Base-by-base conservation (phyloP, 208 protist genomes). In the Naegleria lovaniensis region DNA sequence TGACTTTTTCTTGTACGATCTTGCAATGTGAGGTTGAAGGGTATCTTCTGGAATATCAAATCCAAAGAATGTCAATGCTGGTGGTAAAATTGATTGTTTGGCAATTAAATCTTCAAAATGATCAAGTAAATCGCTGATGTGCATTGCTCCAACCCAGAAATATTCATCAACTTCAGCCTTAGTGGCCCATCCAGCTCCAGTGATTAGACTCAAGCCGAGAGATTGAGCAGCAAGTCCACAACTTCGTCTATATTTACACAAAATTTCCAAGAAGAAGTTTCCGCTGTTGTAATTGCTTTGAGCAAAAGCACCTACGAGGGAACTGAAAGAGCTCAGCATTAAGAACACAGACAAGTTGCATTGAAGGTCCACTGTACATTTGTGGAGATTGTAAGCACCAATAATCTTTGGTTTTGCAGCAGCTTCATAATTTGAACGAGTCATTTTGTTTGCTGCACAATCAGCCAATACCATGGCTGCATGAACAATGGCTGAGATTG, bases 211-310 rank as follows among this genome's bases (percentile, higher is more conserved):
- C 93, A 93, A 94, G 5, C 90, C 84, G 11, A 94, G 29, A 3
- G 85, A 83, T 19, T 90, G 79, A 25, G 51, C 93, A 33, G 91
- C 88, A 9, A 94, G 92, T 43, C 93, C 93, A 16, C 33, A 51
- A 22, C 22, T 36, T 38, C 90, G 9, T 33, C 93, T 83, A 39
- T 76, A 90, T 9, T 39, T 41, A 55, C 84, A 85, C 36, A 95
- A 83, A 75, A 39, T 48, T 36, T 94, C 93, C 11, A 94, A 83
- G 43, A 93, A 91, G 7, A 88, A 76, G 51, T 94, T 94, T 75
- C 92, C 93, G 39, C 90, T 90, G 25, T 79, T 83, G 39, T 94
- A 94, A 85, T 94, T 92, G 16, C 89, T 88, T 88, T 94, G 93
- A 19, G 79, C 93, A 6, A 67, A 19, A 22, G 91, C 76, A 40